Conservation (phyloP, 2,329 filamentous ascomycete species). For the Elsinoe necatrix region DNA sequence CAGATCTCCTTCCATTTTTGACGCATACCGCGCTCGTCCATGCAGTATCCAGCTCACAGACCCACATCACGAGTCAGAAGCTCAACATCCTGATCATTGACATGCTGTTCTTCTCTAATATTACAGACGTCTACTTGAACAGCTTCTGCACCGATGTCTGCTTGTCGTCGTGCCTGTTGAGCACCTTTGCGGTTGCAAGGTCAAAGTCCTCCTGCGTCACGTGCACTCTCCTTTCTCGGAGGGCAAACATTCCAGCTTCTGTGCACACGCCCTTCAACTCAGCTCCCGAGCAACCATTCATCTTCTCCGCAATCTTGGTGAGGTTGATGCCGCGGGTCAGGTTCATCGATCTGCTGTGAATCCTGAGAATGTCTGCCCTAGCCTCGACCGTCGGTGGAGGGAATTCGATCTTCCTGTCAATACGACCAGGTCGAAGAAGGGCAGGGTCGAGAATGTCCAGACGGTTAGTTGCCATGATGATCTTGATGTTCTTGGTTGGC, state of each 20-base stretch:
- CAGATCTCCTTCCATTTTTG: too few relatives aligned
- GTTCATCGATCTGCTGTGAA: slow-evolving; percentile 98
- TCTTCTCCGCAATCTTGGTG: slow-evolving; percentile 98
- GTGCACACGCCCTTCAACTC: slow-evolving; percentile 99
- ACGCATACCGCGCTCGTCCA: background rate
- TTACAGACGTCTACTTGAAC: slow-evolving; percentile 53
- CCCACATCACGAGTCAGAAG: background rate
- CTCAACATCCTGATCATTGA: background rate
- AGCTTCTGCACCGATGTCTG: slow-evolving; percentile 83
- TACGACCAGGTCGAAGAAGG: slow-evolving; percentile 78
- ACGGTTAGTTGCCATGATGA: slow-evolving; percentile 99
- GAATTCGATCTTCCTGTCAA: slow-evolving; percentile 97
- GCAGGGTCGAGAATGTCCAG: slow-evolving; percentile 94
- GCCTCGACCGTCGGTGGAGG: slow-evolving; percentile 96
- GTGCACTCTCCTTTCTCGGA: slow-evolving; percentile 90
- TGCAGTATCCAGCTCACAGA: background rate
- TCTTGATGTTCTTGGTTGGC: slow-evolving; percentile 99
- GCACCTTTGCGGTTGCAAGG: slow-evolving; percentile 93
- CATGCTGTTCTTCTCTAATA: background rate
- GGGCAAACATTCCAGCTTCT: slow-evolving; percentile 95
- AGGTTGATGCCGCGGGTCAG: slow-evolving; percentile 94
- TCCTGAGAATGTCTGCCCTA: slow-evolving; percentile 90
- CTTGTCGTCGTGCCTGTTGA: slow-evolving; percentile 99
- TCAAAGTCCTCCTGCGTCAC: slow-evolving; percentile 99
- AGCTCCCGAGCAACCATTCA: slow-evolving; percentile 97